A percentile compares a stretch with the other conserved stretches of the same genome.
These are phyloP conservation scores for Fusarium compactum DNA, from an alignment of 2,329 filamentous ascomycete species.

Conservation along the genomic window DNA sequence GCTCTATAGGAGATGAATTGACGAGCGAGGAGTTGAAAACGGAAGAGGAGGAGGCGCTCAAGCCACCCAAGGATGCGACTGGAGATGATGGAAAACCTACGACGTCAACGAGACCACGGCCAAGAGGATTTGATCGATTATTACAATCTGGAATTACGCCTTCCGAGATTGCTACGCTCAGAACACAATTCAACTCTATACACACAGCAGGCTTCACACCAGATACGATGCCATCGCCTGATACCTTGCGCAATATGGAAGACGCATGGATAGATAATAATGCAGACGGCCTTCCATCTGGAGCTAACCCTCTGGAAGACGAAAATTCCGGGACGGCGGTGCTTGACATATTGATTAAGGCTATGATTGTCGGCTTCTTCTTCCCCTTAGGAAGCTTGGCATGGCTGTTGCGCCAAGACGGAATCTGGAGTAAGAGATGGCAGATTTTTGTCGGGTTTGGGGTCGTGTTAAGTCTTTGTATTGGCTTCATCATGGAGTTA, in stretches of 20 bases:
- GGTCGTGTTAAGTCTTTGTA: conserved; percentile 80
- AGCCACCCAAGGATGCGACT: conserved; percentile 56
- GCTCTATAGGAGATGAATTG: conserved; percentile 85
- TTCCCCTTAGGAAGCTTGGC: conserved; percentile 89
- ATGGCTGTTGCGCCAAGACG: conserved; percentile 88
- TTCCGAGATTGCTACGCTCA: conserved; percentile 84
- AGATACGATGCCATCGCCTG: conserved; percentile 86
- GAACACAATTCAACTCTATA: conserved; percentile 89
- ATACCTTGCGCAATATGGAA: conserved; percentile 81
- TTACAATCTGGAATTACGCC: conserved; percentile 83
- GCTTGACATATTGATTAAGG: conserved; percentile 87
- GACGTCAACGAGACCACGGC: conserved; percentile 50
- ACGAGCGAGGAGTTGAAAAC: conserved; percentile 74
- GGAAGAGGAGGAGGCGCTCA: conserved; percentile 67
- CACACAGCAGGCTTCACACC: conserved; percentile 86
- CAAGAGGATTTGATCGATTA: conserved; percentile 87
- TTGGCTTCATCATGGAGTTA: conserved; percentile 73
- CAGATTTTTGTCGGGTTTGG: conserved; percentile 89
- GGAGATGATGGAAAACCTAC: conserved; percentile 59
- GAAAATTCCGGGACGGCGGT: conserved; percentile 66
- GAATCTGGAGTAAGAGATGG: conserved; percentile 86
- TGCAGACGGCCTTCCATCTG: conserved; percentile 56
- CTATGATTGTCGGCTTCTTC: conserved; percentile 92
- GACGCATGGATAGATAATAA: conserved; percentile 90
- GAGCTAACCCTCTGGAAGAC: conserved; percentile 56